Evolutionary conservation across 2,329 filamentous ascomycete genomes (phyloP).

Genomic region (Hymenoscyphus fraxineus): DNA sequence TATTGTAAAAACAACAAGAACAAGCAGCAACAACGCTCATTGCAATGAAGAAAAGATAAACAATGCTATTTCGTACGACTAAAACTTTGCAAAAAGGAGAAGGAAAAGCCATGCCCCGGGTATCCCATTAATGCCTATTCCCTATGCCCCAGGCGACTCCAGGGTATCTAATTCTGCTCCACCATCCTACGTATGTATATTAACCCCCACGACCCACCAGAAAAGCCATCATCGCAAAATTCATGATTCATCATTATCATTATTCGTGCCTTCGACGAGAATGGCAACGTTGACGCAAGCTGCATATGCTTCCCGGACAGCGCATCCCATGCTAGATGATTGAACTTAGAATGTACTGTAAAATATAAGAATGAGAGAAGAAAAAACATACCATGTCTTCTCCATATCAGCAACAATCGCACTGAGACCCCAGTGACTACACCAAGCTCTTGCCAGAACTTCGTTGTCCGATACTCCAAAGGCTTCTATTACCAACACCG

Average conservation of each 20-base stretch:
- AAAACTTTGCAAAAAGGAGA: background rate
- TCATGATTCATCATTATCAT: slow-evolving; percentile 14
- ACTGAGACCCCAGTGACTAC: slow-evolving; percentile 68
- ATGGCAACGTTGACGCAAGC: slow-evolving; percentile 71
- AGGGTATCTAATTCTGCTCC: background rate
- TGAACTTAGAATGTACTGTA: background rate
- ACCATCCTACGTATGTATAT: background rate
- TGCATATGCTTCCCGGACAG: slow-evolving; percentile 71
- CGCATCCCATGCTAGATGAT: slow-evolving; percentile 58
- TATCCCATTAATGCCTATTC: background rate
- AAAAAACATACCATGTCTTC: slow-evolving; percentile 51
- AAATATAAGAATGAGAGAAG: background rate
- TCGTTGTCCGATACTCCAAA: slow-evolving; percentile 73
- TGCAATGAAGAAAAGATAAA: background rate
- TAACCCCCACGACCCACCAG: background rate
- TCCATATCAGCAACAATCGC: slow-evolving; percentile 67
- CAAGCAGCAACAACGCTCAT: no score
- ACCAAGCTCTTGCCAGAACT: slow-evolving; percentile 73
- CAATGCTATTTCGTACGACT: background rate
- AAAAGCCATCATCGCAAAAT: background rate
- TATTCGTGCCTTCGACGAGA: slow-evolving; percentile 48
- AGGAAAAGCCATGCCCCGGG: background rate
- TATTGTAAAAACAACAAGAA: no score
- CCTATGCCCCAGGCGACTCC: background rate
- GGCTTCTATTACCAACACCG: slow-evolving; percentile 68